Conservation (phyloP, 495 filamentous ascomycete species). For the Lophiostoma macrostomum region DNA sequence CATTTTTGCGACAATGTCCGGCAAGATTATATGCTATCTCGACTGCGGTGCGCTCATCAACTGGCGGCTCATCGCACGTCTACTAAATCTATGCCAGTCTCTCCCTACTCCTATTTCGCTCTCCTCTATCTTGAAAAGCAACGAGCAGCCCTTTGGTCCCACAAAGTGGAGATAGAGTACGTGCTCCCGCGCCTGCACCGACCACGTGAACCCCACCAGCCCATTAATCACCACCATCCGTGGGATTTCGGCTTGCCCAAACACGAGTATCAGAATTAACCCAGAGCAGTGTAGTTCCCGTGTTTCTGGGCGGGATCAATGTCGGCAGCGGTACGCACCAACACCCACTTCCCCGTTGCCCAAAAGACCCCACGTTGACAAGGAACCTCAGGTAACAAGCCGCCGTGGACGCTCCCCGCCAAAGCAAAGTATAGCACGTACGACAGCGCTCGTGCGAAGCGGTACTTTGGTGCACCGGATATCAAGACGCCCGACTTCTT, state of each 20-base stretch:
- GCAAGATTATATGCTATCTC: constrained; percentile 61
- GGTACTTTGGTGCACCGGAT: constrained; percentile 50
- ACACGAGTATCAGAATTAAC: constrained; percentile 3
- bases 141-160: constrained; percentile 48
- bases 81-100: constrained; percentile 47
- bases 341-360: constrained; percentile 5
- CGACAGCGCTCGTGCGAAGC: constrained; percentile 55
- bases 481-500: constrained; percentile 51
- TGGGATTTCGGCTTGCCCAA: too few relatives aligned
- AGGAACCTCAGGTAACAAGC: constrained; percentile 58
- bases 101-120: constrained; percentile 66
- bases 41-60: constrained; percentile 50
- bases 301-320: constrained; percentile 74
- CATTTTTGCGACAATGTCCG: constrained; percentile 45
- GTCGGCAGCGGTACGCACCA: constrained; percentile 54
- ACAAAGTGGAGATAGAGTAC: constrained; percentile 63
- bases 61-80: not conserved
- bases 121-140: constrained; percentile 58
- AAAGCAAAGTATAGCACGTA: constrained; percentile 58
- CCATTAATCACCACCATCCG: not conserved
- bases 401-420: constrained; percentile 66
- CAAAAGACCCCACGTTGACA: not conserved
- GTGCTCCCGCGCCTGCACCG: not conserved
- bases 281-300: constrained; percentile 56
- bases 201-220: not conserved